These are phyloP conservation scores for Platanthera guangdongensis DNA, from an alignment of 106 monocot species.

Conservation along the genomic window DNA sequence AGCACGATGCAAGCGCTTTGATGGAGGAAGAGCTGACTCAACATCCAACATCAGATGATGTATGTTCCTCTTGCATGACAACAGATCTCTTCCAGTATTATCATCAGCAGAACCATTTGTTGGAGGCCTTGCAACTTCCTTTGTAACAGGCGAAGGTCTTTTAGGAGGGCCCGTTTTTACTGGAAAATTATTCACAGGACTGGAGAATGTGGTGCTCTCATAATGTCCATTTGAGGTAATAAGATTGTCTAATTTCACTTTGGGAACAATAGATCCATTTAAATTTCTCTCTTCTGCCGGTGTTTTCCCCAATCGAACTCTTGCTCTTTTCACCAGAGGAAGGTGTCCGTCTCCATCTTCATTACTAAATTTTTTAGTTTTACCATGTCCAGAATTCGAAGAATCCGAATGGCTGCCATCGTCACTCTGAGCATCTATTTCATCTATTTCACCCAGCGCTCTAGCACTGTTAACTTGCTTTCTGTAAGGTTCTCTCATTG, in stretches of 20 bases:
- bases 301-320: conserved; percentile 68
- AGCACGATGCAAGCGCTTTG: conserved; percentile 96
- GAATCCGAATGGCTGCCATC: conserved; percentile 12
- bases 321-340: conserved; percentile 96
- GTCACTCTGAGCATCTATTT: conserved; percentile 11
- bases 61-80: conserved; percentile 26
- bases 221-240: conserved; percentile 7
- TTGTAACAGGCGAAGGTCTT: conserved; percentile 6
- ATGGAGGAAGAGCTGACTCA: conserved; percentile 96
- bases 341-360: conserved; percentile 90
- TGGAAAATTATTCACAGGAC: conserved; percentile 10
- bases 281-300: conserved; percentile 30
- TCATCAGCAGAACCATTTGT: conserved; percentile 14
- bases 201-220: conserved; percentile 3
- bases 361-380: conserved; percentile 25
- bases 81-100: conserved; percentile 9
- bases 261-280: conserved; percentile 13
- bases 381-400: conserved; percentile 21
- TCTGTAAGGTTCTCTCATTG: conserved; percentile 35
- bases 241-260: conserved; percentile 13
- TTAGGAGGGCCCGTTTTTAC: conserved; percentile 6
- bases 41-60: conserved; percentile 32
- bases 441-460: conserved; percentile 13
- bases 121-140: conserved; percentile 12
- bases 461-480: conserved; percentile 18